Percentiles rank a stretch among this genome's conserved stretches.
Conservation (phyloP, 306 rosid genomes). For the Mucuna pruriens region DNA sequence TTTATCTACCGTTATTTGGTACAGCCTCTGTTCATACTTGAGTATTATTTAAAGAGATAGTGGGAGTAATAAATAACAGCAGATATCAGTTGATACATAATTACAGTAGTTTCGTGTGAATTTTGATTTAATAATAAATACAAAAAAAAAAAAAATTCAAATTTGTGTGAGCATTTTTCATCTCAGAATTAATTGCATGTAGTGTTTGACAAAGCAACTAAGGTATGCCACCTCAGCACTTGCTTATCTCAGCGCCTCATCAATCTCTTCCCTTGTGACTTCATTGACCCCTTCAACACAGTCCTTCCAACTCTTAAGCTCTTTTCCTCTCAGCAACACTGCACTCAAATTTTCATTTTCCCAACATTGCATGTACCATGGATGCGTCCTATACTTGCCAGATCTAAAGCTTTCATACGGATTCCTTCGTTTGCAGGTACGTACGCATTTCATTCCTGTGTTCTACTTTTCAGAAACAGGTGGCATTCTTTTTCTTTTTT, state of each 20-base stretch:
- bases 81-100: background rate
- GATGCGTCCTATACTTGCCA: background rate
- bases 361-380: background rate
- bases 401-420: slow-evolving; percentile 20
- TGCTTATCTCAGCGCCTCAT: background rate
- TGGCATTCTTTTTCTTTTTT: too few relatives aligned
- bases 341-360: background rate
- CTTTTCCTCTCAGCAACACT: background rate
- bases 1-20: too few relatives aligned
- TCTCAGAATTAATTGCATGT: background rate
- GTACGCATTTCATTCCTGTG: background rate
- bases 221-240: slow-evolving; percentile 30
- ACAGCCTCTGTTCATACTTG: too few relatives aligned
- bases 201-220: slow-evolving; percentile 17
- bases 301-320: background rate
- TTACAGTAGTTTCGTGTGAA: background rate
- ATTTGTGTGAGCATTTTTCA: background rate
- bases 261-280: slow-evolving; percentile 15
- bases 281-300: slow-evolving; percentile 1
- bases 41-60: too few relatives aligned
- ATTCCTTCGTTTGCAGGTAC: background rate
- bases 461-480: background rate
- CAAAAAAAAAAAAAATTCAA: background rate
- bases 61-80: too few relatives aligned
- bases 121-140: background rate